phyloP scores from a whole-genome alignment of 495 filamentous ascomycete genomes.

The Aspergillus bertholletiae region DNA sequence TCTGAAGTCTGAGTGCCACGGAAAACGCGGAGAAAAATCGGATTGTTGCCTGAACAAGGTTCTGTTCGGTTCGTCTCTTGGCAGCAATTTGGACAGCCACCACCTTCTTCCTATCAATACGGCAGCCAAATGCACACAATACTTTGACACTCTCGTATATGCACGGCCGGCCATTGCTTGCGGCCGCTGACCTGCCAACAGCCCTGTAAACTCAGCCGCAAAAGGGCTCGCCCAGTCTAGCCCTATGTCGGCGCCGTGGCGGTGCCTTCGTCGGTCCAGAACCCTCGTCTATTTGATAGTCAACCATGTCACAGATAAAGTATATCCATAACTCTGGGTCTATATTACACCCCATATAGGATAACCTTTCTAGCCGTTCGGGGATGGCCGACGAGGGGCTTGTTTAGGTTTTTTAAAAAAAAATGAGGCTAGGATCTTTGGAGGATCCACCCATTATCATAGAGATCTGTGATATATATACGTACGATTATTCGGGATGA shows the following conservation, averaged over 20 bases:
- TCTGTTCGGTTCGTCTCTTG: background rate
- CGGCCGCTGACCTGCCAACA: background rate
- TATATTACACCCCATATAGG: too few relatives aligned
- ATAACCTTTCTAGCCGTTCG: too few relatives aligned
- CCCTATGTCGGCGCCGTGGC: background rate
- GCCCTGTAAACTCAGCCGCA: background rate
- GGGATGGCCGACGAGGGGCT: too few relatives aligned
- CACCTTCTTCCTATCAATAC: background rate
- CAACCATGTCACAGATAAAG: background rate
- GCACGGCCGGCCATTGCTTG: background rate
- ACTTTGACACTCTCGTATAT: background rate
- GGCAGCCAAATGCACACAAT: background rate
- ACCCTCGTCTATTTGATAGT: background rate
- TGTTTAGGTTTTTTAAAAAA: background rate
- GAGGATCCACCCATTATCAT: background rate
- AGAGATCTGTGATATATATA: background rate
- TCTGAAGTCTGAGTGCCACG: background rate
- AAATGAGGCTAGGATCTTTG: too few relatives aligned
- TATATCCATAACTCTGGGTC: background rate
- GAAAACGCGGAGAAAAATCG: background rate
- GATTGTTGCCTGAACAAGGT: background rate
- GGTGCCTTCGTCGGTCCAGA: background rate
- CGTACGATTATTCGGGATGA: too few relatives aligned
- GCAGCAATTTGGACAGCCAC: background rate
- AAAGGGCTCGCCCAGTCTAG: background rate